phyloP scores from a whole-genome alignment of 768 basidiomycete species.

The Auricularia heimuer region DNA sequence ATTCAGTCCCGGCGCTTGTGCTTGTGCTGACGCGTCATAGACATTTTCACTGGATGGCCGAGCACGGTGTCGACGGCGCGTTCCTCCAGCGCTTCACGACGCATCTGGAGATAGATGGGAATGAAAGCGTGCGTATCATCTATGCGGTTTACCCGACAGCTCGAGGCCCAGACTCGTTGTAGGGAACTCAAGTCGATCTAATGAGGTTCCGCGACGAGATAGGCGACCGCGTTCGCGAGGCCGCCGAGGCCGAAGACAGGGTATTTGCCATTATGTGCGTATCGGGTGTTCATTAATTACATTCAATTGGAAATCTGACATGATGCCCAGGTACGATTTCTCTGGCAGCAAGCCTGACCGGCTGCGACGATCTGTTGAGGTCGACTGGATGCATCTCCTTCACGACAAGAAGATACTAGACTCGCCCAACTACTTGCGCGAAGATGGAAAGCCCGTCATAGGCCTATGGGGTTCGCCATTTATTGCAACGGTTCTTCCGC shows the following conservation, averaged over 20 bases:
- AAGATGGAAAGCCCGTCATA: constrained; percentile 61
- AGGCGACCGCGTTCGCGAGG: constrained; percentile 58
- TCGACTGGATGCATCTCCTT: constrained; percentile 68
- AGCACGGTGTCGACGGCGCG: constrained; percentile 69
- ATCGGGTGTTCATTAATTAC: neutral
- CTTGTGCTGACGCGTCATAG: constrained; percentile 19
- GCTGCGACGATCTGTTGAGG: constrained; percentile 54
- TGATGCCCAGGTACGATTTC: constrained; percentile 61
- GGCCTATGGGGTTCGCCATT: constrained; percentile 53
- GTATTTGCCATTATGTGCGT: constrained; percentile 79
- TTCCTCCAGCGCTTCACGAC: constrained; percentile 73
- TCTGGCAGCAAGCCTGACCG: constrained; percentile 64
- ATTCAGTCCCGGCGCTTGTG: constrained; percentile 10
- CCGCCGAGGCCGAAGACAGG: constrained; percentile 70
- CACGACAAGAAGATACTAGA: constrained; percentile 50
- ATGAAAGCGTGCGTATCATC: neutral
- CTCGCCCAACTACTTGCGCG: constrained; percentile 63
- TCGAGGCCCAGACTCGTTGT: neutral
- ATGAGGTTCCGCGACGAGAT: constrained; percentile 62
- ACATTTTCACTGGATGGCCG: constrained; percentile 80
- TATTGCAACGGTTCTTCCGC: constrained; percentile 4
- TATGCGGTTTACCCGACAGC: too few species aligned
- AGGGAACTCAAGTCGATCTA: constrained; percentile 43
- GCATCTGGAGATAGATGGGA: constrained; percentile 47
- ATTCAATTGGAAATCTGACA: neutral